Percentiles rank a stretch among this genome's conserved stretches.
These are phyloP conservation scores for Quercus robur DNA, from an alignment of 306 rosid species.

Conservation along the genomic window DNA sequence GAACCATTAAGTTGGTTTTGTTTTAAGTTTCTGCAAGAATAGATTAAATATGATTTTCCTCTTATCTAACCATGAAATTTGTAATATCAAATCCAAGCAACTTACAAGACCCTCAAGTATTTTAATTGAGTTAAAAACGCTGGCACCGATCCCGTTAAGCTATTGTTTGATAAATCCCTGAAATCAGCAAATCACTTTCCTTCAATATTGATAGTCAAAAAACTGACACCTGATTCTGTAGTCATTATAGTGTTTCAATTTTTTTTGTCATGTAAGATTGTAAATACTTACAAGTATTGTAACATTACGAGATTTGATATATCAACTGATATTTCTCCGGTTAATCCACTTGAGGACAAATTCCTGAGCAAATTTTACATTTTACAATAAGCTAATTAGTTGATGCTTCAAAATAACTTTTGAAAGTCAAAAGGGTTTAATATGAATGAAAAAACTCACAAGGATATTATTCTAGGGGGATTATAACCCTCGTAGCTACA, in stretches of 20 bases:
- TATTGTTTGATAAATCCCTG: slow-evolving; percentile 61
- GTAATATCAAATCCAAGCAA: neutral
- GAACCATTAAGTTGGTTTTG: slow-evolving; percentile 37
- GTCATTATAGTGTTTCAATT: neutral
- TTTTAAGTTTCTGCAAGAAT: slow-evolving; percentile 43
- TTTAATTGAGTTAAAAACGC: slow-evolving; percentile 29
- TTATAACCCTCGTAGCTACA: slow-evolving; percentile 26
- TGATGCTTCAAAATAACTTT: neutral
- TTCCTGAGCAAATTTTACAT: slow-evolving; percentile 18
- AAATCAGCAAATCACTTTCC: slow-evolving; percentile 15
- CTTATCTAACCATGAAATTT: neutral
- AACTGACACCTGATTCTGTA: no score
- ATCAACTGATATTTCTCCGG: slow-evolving; percentile 30
- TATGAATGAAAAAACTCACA: slow-evolving; percentile 34
- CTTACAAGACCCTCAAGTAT: slow-evolving; percentile 39
- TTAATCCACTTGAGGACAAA: slow-evolving; percentile 43
- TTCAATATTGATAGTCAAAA: neutral
- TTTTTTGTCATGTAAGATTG: neutral
- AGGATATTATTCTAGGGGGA: slow-evolving; percentile 42
- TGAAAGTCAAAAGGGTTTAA: neutral
- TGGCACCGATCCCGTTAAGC: slow-evolving; percentile 39
- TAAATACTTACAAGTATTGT: slow-evolving; percentile 12
- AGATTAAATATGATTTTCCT: slow-evolving; percentile 6
- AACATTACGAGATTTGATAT: slow-evolving; percentile 41
- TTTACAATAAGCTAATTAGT: neutral